Evolutionary conservation across 2,329 filamentous ascomycete genomes (phyloP), one percentile per base, ranked within the genome.

Genomic region (Phialemonium atrogriseum): DNA sequence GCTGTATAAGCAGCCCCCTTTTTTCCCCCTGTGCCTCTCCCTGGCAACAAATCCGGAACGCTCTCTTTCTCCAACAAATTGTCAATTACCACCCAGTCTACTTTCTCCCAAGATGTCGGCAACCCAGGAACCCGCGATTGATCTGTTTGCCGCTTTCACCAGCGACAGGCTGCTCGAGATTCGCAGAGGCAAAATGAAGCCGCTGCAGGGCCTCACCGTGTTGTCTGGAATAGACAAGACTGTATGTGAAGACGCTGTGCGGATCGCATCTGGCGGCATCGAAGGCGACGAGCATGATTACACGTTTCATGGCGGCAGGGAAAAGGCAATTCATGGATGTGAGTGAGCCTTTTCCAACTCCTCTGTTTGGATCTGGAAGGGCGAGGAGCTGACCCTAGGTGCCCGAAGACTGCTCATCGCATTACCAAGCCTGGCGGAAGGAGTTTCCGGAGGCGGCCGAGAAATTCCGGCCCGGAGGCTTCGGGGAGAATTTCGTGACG

Each of bases 401-500:
- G 31, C 50, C 56, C 6, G n/a, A 13, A 66, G 78, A 80, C 44
- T 79, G 70, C 51, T 66, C 66, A 5, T 55, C 62, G 0, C 76
- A 81, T 48, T 81, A 81, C 44, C 41, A 58, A 0, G 43, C 51
- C 12, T 80, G 77, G 76, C 57, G 52, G 11, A 37, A 50, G 2
- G 69, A 74, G 23, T 64, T 70, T 30, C 75, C 75, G 0, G 49
- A 59, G 0, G 65, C 64, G 1, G 60, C 64, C 2, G 55, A 63
- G 3, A 56, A 59, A 3, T 80, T 80, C 41, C 53, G 58, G 5
- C 64, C 67, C 0, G 77, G 77, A 2, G 73, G 64, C 0, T 81
- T 80, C 40, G 77, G 77, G 6, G 77, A 81, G 54, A 81, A 81
- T 43, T 56, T 81, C 4, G 73, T 77, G 23, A 69, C 62, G 2